Evolutionary conservation across 2,329 filamentous ascomycete genomes (phyloP).

Genomic region (Alternaria ventricosa): DNA sequence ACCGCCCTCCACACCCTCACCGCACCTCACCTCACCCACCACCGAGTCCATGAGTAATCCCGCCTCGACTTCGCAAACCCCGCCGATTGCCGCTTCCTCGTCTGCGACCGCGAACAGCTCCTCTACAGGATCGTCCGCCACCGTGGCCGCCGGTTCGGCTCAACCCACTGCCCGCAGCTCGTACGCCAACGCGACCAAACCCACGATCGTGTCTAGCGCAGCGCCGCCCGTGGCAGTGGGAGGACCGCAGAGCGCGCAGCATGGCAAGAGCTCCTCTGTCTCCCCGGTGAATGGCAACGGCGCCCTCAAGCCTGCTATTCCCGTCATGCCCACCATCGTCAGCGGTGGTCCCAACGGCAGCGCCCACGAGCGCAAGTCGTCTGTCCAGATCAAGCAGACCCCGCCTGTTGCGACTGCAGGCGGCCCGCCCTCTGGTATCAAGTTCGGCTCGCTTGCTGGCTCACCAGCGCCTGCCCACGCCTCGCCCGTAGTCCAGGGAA

Average conservation of each 20-base stretch:
- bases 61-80: conserved; percentile 58
- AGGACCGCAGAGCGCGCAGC: conserved; percentile 60
- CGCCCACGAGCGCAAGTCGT: conserved; percentile 83
- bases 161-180: conserved; percentile 62
- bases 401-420: conserved; percentile 58
- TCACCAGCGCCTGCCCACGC: conserved; percentile 70
- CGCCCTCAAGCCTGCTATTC: conserved; percentile 43
- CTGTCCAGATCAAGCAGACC: conserved; percentile 88
- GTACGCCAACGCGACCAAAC: conserved; percentile 68
- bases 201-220: conserved; percentile 58
- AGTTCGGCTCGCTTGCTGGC: conserved; percentile 77
- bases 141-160: conserved; percentile 60
- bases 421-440: conserved; percentile 65
- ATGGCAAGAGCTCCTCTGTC: conserved; percentile 54
- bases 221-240: conserved; percentile 61
- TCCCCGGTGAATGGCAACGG: conserved; percentile 87
- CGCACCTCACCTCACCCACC: conserved; percentile 13
- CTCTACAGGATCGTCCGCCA: conserved; percentile 59
- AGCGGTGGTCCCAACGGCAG: conserved; percentile 73
- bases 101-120: conserved; percentile 57
- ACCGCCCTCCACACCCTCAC: neutral
- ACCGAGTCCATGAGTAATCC: conserved; percentile 63
- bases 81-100: conserved; percentile 57
- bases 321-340: conserved; percentile 63
- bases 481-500: conserved; percentile 69